These are phyloP conservation scores for Sechiopsis laciniata DNA, from an alignment of 306 rosid species.

Conservation along the genomic window DNA sequence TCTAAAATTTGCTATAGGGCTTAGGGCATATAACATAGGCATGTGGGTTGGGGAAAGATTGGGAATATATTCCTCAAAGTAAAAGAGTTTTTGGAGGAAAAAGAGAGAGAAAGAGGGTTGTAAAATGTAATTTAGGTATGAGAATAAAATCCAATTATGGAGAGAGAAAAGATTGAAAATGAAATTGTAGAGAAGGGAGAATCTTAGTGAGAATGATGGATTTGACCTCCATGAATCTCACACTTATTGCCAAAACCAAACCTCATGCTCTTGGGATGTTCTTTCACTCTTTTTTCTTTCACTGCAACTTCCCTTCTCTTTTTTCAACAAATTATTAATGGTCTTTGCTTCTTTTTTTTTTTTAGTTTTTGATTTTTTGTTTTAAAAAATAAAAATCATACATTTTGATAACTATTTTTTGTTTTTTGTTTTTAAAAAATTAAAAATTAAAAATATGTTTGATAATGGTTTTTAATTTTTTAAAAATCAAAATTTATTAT, in stretches of 20 bases:
- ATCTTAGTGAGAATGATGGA: slow-evolving; percentile 9
- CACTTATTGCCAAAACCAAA: slow-evolving; percentile 19
- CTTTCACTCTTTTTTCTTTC: not conserved
- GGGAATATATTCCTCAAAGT: slow-evolving; percentile 6
- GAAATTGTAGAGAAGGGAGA: slow-evolving; percentile 10
- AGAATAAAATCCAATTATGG: not conserved
- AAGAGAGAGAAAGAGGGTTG: not conserved
- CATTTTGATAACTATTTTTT: too few relatives aligned
- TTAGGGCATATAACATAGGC: slow-evolving; percentile 9
- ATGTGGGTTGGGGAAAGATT: not conserved
- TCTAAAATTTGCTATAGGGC: not conserved
- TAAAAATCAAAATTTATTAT: not conserved
- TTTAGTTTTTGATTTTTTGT: too few relatives aligned
- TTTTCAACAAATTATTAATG: too few relatives aligned
- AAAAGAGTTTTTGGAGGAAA: too few relatives aligned
- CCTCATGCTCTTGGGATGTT: not conserved
- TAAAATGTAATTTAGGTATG: slow-evolving; percentile 3
- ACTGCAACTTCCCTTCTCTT: not conserved
- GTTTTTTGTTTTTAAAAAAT: too few relatives aligned
- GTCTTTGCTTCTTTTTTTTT: too few relatives aligned
- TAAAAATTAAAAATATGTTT: too few relatives aligned
- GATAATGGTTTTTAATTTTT: too few relatives aligned
- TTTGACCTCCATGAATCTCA: slow-evolving; percentile 20
- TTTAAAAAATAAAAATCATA: too few relatives aligned
- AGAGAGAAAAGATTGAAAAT: slow-evolving; percentile 10